Percentiles rank a stretch among this genome's conserved stretches.
Evolutionary conservation across 2,329 filamentous ascomycete genomes (phyloP).

Genomic region (Rhinocladiella similis): DNA sequence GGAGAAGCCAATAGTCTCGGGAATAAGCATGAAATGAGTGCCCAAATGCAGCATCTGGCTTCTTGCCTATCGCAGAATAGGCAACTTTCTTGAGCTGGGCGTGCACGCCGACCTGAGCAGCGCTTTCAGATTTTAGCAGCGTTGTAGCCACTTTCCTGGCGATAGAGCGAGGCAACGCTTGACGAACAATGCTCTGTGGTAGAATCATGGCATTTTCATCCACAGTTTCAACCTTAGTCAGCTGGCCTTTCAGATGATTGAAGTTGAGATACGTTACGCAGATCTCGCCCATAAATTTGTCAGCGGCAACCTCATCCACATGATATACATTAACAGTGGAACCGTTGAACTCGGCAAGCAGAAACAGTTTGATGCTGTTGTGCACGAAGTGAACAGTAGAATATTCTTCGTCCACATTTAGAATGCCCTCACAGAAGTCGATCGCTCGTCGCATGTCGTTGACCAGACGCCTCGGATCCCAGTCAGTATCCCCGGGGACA

Average conservation of each 20-base stretch:
- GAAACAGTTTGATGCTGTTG: conserved; percentile 15
- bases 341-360: not conserved
- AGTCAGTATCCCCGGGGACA: conserved; percentile 5
- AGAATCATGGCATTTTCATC: not conserved
- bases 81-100: not conserved
- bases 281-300: conserved; percentile 11
- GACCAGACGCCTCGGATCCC: conserved; percentile 11
- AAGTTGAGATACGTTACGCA: conserved; percentile 20
- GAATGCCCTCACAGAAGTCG: conserved; percentile 18
- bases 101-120: not conserved
- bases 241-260: conserved; percentile 7
- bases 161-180: not conserved
- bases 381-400: conserved; percentile 15
- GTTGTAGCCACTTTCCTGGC: conserved; percentile 3
- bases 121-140: conserved; percentile 1
- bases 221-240: not conserved
- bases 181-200: not conserved
- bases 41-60: not conserved
- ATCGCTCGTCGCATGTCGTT: conserved; percentile 23
- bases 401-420: conserved; percentile 26
- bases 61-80: not conserved
- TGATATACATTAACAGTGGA: not conserved
- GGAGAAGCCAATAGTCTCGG: conserved; percentile 9
- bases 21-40: conserved; percentile 10
- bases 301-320: not conserved